These are phyloP conservation scores for Aureobasidium sp. DNA, from an alignment of 2,329 filamentous ascomycete genomes.

Conservation along the genomic window DNA sequence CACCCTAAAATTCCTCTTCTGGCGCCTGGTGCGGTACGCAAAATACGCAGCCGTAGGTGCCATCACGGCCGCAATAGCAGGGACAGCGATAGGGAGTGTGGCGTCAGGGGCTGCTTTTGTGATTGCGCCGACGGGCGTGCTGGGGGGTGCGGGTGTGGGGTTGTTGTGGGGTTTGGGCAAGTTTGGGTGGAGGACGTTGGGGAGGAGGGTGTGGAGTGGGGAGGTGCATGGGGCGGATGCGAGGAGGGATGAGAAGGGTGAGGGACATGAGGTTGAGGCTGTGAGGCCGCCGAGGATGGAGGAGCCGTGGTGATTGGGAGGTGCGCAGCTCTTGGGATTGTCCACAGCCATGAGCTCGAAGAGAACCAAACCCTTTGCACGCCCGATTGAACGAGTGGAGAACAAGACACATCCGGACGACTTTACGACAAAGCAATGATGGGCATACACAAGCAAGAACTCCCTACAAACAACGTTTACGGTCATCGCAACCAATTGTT, in stretches of 20 bases:
- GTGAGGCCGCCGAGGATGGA: constrained; percentile 13
- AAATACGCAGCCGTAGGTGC: constrained; percentile 36
- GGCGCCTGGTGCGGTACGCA: constrained; percentile 34
- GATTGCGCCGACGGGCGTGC: constrained; percentile 33
- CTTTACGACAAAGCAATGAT: neutral
- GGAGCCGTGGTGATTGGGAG: constrained; percentile 15
- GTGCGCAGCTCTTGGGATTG: neutral
- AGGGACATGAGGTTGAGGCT: constrained; percentile 23
- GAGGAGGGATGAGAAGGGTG: constrained; percentile 31
- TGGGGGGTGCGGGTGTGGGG: constrained; percentile 29
- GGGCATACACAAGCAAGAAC: neutral
- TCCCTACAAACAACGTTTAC: neutral
- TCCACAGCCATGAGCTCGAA: neutral
- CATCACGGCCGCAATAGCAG: constrained; percentile 31
- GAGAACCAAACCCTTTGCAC: too few species aligned
- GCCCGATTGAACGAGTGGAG: neutral
- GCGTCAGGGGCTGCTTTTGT: constrained; percentile 33
- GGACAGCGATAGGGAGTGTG: constrained; percentile 28
- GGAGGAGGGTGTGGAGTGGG: constrained; percentile 32
- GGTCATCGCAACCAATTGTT: neutral
- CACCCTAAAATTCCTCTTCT: constrained; percentile 33
- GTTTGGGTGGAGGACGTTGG: constrained; percentile 23
- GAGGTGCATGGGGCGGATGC: constrained; percentile 22
- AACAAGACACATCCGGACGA: neutral
- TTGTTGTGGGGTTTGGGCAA: constrained; percentile 31